phyloP scores from a whole-genome alignment of 2,329 filamentous ascomycete species.

The Ascocoryne sarcoides region DNA sequence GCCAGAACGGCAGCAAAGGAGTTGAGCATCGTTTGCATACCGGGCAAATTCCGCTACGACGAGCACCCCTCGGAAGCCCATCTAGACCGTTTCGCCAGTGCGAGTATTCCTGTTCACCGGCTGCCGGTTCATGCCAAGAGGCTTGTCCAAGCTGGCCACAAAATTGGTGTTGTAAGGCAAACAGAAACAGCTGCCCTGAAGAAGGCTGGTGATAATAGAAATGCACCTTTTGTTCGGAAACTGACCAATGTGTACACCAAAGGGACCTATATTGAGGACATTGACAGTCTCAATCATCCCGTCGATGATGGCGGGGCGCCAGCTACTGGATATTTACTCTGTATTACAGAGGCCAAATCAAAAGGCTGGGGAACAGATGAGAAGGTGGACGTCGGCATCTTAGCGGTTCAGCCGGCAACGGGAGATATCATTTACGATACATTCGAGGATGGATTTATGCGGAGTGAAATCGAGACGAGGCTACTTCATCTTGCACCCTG shows the following conservation, averaged over 20 bases:
- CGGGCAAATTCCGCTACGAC: slow-evolving; percentile 88
- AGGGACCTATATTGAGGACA: slow-evolving; percentile 92
- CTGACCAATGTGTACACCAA: slow-evolving; percentile 97
- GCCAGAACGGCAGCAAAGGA: slow-evolving; percentile 82
- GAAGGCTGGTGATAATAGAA: slow-evolving; percentile 88
- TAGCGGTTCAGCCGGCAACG: slow-evolving; percentile 91
- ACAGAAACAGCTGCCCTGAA: slow-evolving; percentile 93
- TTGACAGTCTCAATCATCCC: slow-evolving; percentile 62
- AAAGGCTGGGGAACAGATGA: slow-evolving; percentile 83
- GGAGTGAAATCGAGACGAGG: slow-evolving; percentile 91
- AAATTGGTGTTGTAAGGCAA: slow-evolving; percentile 91
- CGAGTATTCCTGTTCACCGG: slow-evolving; percentile 88
- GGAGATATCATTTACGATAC: slow-evolving; percentile 93
- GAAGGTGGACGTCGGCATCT: slow-evolving; percentile 81
- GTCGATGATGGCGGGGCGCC: slow-evolving; percentile 46
- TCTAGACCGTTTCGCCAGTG: slow-evolving; percentile 83
- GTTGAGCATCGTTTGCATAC: slow-evolving; percentile 91
- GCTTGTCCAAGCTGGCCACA: slow-evolving; percentile 84
- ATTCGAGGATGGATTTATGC: slow-evolving; percentile 97
- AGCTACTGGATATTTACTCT: slow-evolving; percentile 80
- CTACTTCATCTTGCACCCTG: slow-evolving; percentile 91
- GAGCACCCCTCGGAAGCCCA: slow-evolving; percentile 92
- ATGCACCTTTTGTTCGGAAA: slow-evolving; percentile 83
- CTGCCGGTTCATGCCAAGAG: slow-evolving; percentile 91
- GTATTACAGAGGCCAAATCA: slow-evolving; percentile 75